phyloP scores from a whole-genome alignment of 176 grass and related monocot genomes.

The Guadua angustifolia region DNA sequence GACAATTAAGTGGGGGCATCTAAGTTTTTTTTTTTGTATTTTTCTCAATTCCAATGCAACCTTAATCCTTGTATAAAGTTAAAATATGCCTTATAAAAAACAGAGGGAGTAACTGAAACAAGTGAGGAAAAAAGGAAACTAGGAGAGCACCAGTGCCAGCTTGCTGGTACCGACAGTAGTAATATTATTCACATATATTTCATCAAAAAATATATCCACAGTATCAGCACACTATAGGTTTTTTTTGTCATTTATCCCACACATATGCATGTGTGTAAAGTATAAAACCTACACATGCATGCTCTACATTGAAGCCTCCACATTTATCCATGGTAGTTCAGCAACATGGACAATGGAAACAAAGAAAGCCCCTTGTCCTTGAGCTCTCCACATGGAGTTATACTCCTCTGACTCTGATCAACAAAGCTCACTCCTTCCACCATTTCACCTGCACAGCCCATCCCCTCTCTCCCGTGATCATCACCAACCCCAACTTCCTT shows the following conservation, averaged over 20 bases:
- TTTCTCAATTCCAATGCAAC: too few species aligned
- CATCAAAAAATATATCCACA: constrained; percentile 40
- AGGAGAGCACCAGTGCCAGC: not conserved
- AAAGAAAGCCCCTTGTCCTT: constrained; percentile 84
- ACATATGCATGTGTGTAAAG: constrained; percentile 38
- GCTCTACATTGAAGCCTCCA: constrained; percentile 36
- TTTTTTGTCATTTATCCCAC: constrained; percentile 34
- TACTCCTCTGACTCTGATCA: constrained; percentile 51
- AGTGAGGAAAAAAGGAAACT: not conserved
- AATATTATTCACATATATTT: constrained; percentile 48
- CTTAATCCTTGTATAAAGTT: too few species aligned
- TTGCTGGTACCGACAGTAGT: not conserved
- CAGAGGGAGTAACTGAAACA: constrained; percentile 20
- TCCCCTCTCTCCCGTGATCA: constrained; percentile 44
- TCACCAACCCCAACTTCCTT: constrained; percentile 42
- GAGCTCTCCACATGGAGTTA: constrained; percentile 69
- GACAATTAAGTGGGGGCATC: too few species aligned
- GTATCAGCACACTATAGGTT: constrained; percentile 23
- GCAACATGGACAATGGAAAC: constrained; percentile 71
- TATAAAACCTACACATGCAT: constrained; percentile 43
- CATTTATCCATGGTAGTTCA: constrained; percentile 55
- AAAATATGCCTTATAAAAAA: too few species aligned
- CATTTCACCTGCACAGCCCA: constrained; percentile 30
- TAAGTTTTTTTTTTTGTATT: too few species aligned
- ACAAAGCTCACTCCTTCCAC: constrained; percentile 46